A percentile compares a stretch with the other conserved stretches of the same genome.
Evolutionary conservation across 1,284 basidiomycete species (phyloP).

Genomic region (Trichosporon sp.): DNA sequence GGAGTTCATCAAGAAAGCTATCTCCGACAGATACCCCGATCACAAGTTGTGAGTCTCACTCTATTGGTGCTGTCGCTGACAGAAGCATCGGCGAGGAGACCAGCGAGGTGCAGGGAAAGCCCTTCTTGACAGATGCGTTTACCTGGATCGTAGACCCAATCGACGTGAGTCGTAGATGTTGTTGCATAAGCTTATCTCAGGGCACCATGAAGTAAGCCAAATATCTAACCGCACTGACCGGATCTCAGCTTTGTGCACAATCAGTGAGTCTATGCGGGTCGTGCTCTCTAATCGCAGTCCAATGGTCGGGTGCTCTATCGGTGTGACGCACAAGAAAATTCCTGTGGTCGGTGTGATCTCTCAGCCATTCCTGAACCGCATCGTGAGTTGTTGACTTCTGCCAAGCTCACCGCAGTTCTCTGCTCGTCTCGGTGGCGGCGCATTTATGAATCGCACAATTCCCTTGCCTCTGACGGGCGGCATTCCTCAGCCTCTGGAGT

Average conservation of each 20-base stretch:
- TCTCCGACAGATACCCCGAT: conserved; percentile 62
- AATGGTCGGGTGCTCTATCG: conserved; percentile 59
- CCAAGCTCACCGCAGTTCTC: conserved; percentile 58
- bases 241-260: conserved; percentile 41
- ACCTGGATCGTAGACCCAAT: conserved; percentile 48
- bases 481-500: conserved; percentile 62
- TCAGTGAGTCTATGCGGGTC: conserved; percentile 25
- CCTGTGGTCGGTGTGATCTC: conserved; percentile 83
- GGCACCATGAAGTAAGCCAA: conserved; percentile 44
- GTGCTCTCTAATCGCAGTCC: conserved; percentile 25
- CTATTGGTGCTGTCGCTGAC: conserved; percentile 1
- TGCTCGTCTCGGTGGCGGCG: conserved; percentile 69
- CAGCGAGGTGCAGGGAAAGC: conserved; percentile 57
- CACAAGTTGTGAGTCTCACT: conserved; percentile 60
- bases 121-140: conserved; percentile 64
- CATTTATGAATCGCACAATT: conserved; percentile 61
- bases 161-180: conserved; percentile 28
- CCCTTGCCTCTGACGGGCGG: conserved; percentile 68
- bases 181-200: conserved; percentile 15
- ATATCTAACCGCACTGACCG: background rate
- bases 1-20: conserved; percentile 68
- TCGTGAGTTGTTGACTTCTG: conserved; percentile 50
- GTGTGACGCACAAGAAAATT: conserved; percentile 69
- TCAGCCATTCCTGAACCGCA: conserved; percentile 79
- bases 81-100: conserved; percentile 74